These are phyloP conservation scores for Cyclotella cryptica DNA, from an alignment of 108 stramenopile genomes.

Conservation along the genomic window DNA sequence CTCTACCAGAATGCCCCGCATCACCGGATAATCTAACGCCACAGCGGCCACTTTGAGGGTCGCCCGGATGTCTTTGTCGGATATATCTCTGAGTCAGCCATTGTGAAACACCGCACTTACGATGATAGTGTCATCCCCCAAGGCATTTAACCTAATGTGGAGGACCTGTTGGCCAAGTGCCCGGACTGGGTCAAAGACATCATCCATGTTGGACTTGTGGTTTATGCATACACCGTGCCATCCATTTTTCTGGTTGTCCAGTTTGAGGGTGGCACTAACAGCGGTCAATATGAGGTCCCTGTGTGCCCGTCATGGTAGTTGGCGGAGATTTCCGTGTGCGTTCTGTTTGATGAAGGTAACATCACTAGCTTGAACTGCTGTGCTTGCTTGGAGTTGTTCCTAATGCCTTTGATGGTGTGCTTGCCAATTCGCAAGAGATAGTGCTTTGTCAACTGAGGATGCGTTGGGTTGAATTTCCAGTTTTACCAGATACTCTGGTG, in stretches of 20 bases:
- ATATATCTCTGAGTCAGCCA: neutral
- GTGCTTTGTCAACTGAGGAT: neutral
- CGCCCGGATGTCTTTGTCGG: neutral
- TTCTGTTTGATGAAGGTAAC: too few relatives aligned
- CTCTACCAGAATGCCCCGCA: conserved; percentile 5
- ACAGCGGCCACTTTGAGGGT: conserved; percentile 8
- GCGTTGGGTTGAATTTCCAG: too few relatives aligned
- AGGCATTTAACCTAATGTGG: neutral
- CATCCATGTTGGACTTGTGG: conserved; percentile 12
- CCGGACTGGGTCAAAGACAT: neutral
- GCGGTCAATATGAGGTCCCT: neutral
- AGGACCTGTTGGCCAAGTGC: neutral
- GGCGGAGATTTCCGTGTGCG: neutral
- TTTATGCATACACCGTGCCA: conserved; percentile 17
- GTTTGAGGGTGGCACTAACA: too few relatives aligned
- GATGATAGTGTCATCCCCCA: neutral
- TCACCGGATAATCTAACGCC: neutral
- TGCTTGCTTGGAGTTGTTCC: too few relatives aligned
- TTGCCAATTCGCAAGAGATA: conserved; percentile 2
- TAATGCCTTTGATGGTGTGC: conserved; percentile 1
- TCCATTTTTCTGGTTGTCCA: too few relatives aligned
- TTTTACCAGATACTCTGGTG: conserved; percentile 13
- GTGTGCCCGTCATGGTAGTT: neutral
- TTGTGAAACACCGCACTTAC: conserved; percentile 1
- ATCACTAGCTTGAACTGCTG: too few relatives aligned